phyloP scores from a whole-genome alignment of 352 stramenopile species.

The Globisporangium carolinianum region DNA sequence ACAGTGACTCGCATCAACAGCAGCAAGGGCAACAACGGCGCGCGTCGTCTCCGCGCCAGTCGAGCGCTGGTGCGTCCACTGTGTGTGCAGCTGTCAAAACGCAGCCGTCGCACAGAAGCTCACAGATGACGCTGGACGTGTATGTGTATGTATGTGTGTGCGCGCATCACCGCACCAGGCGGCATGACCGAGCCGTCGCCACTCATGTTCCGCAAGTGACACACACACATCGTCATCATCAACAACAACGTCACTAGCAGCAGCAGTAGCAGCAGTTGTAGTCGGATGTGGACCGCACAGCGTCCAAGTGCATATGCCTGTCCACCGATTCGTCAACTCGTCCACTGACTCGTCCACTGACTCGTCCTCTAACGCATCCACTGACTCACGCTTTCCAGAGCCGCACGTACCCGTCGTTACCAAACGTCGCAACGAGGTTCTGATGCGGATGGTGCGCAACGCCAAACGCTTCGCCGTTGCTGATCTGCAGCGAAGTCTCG shows the following conservation, averaged over 20 bases:
- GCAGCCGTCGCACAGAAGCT: no score
- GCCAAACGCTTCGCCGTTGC: conserved; percentile 71
- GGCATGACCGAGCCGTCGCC: conserved; percentile 9
- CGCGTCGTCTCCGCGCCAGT: neutral
- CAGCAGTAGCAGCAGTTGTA: no score
- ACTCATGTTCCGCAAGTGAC: conserved; percentile 13
- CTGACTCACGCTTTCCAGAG: conserved; percentile 66
- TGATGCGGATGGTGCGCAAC: conserved; percentile 83
- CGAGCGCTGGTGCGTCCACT: neutral
- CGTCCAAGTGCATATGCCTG: neutral
- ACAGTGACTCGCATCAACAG: no score
- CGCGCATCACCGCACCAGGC: no score
- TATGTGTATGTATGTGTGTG: no score
- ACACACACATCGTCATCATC: no score
- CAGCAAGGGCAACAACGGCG: neutral
- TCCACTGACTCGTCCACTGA: neutral
- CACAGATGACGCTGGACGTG: no score
- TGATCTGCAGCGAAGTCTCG: conserved; percentile 78
- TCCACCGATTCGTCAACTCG: no score
- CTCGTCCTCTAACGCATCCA: no score
- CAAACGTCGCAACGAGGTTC: conserved; percentile 87
- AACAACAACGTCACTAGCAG: no score
- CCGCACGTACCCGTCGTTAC: conserved; percentile 76
- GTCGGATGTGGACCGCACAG: no score
- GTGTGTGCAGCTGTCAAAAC: neutral